Conservation (phyloP, 148 eudicot species). For the Chenopodium formosanum region DNA sequence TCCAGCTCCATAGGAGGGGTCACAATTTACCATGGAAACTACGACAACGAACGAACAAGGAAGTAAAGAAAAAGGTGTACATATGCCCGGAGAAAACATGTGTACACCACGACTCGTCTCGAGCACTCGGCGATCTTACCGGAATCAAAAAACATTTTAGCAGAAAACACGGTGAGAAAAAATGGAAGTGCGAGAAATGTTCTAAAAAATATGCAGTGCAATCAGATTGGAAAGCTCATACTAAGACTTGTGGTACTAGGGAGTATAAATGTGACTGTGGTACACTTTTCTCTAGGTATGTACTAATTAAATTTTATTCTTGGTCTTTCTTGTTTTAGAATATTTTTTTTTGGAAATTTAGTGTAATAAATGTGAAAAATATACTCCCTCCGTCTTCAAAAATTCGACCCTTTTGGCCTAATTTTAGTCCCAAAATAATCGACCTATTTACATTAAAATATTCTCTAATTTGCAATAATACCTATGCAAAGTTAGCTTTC, state of each 20-base stretch:
- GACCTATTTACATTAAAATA: too few species aligned
- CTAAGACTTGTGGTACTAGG: conserved; percentile 88
- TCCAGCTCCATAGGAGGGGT: conserved; percentile 84
- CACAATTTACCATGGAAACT: conserved; percentile 92
- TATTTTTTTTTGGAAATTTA: background rate
- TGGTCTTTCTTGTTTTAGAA: background rate
- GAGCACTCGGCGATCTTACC: conserved; percentile 83
- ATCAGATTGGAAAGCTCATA: conserved; percentile 94
- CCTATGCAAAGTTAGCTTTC: too few species aligned
- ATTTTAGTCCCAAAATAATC: too few species aligned
- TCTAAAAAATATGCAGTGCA: conserved; percentile 92
- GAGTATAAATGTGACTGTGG: conserved; percentile 99
- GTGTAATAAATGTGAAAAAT: conserved; percentile 3
- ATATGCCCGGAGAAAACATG: conserved; percentile 74
- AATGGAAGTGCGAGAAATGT: conserved; percentile 94
- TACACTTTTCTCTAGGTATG: conserved; percentile 87
- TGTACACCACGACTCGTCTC: conserved; percentile 62
- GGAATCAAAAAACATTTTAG: conserved; percentile 90
- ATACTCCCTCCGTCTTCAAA: background rate
- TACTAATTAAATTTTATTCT: background rate
- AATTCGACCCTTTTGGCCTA: too few species aligned
- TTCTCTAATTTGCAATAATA: too few species aligned
- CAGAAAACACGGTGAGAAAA: conserved; percentile 88
- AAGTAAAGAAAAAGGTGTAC: conserved; percentile 68
- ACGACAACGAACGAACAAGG: conserved; percentile 53